Conservation (phyloP, 2,329 filamentous ascomycete species). For the Graphilbum sp. region DNA sequence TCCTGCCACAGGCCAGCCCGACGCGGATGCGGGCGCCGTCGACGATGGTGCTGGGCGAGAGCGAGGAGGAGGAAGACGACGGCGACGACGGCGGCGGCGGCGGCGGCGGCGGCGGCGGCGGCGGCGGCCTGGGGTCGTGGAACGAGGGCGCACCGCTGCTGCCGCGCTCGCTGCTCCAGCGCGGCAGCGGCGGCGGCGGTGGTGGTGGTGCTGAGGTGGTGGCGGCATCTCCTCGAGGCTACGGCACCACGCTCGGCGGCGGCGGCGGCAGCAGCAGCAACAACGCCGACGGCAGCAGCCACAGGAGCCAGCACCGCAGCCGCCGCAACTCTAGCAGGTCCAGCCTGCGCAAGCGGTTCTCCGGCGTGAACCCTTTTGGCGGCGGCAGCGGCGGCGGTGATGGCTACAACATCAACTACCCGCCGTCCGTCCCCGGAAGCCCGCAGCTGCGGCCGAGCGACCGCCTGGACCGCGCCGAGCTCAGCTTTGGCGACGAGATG, state of each 20-base stretch:
- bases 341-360: constrained; percentile 24
- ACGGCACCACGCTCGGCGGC: constrained; percentile 12
- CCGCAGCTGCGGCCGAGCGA: constrained; percentile 34
- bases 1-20: constrained; percentile 12
- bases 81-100: too few relatives aligned
- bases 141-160: constrained; percentile 40
- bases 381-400: constrained; percentile 24
- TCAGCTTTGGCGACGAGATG: constrained; percentile 54
- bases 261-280: constrained; percentile 18
- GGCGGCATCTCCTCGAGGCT: too few relatives aligned
- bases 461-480: constrained; percentile 35
- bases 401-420: constrained; percentile 49
- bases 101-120: too few relatives aligned
- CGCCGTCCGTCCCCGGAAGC: constrained; percentile 49
- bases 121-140: constrained; percentile 13
- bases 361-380: constrained; percentile 11
- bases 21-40: constrained; percentile 12
- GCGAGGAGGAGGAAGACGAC: constrained; percentile 23
- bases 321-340: constrained; percentile 34
- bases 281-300: constrained; percentile 24
- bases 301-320: constrained; percentile 18
- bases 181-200: constrained; percentile 8
- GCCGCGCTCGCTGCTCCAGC: constrained; percentile 18
- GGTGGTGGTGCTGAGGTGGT: constrained; percentile 9
- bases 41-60: constrained; percentile 13